These are phyloP conservation scores for Trypanosoma melophagium DNA, from an alignment of 208 protist species.

Conservation along the genomic window DNA sequence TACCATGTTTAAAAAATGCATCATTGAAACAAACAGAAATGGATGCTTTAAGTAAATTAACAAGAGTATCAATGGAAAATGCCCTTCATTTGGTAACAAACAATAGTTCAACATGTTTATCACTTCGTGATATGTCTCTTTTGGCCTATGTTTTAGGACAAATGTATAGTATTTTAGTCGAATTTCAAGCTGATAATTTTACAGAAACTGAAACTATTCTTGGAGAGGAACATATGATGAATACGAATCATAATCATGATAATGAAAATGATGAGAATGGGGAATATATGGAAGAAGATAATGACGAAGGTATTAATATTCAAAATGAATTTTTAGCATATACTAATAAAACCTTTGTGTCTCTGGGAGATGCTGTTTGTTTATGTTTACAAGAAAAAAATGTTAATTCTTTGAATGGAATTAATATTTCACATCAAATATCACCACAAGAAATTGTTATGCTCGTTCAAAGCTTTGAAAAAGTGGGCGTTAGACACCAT, in stretches of 20 bases:
- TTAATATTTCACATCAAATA: slow-evolving; percentile 10
- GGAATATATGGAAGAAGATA: neutral
- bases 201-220: neutral
- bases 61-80: slow-evolving; percentile 23
- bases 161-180: slow-evolving; percentile 13
- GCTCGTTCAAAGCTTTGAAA: slow-evolving; percentile 77
- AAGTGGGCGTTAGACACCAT: slow-evolving; percentile 32
- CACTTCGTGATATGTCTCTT: slow-evolving; percentile 19
- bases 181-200: neutral
- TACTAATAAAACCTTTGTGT: slow-evolving; percentile 25
- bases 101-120: neutral
- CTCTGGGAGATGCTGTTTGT: slow-evolving; percentile 32
- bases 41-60: slow-evolving; percentile 20
- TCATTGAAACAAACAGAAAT: neutral
- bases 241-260: neutral
- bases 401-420: neutral
- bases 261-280: slow-evolving; percentile 8
- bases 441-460: slow-evolving; percentile 71
- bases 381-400: slow-evolving; percentile 21
- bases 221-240: too few relatives aligned
- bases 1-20: slow-evolving; percentile 16
- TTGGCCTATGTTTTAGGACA: slow-evolving; percentile 30
- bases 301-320: slow-evolving; percentile 9
- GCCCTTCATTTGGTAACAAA: neutral
- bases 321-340: neutral